Base-by-base conservation (phyloP, 768 basidiomycete species). In the Porpolomopsis calyptriformis region DNA sequence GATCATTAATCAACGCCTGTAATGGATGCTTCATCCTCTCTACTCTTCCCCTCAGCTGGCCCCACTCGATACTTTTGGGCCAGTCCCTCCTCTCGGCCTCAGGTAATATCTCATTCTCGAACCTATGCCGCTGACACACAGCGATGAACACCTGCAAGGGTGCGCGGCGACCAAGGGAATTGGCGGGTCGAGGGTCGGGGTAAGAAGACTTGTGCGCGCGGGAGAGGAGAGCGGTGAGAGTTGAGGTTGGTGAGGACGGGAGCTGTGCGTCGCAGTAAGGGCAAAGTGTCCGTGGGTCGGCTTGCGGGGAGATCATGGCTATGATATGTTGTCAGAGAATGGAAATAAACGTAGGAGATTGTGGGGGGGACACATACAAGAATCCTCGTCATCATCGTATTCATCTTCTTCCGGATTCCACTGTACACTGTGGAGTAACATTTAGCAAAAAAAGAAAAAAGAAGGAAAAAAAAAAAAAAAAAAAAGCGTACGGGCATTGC, bases 261-360 rank as follows among this genome's bases (percentile, higher is more conserved):
- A 89, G 68, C 0, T 66, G 72, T 16, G 75, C 72, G 53, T 91
- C 88, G 51, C 88, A 91, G 59, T 82, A 91, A 0, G 88, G 86
- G 56, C 88, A 91, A 2, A 89, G 63, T 1, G 69, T 79, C 4
- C 66, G 69, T 9, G 85, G 85, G 52, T 90, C 85, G 4, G 69
- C 63, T 16, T 59, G 52, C 2, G 72, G 64, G 27, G 71, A 68
- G 22, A 77, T 59, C 8, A 76, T 72, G 36, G 80, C 79, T 83
- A 26, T 31, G 26, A 26, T 31, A 19, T 25, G 14, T 12, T 18
- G 7, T 18, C 45, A 26, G n/a, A 39, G 19, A 19, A 19, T 23
- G 5, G 26, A 43, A 12, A 45, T 45, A 14, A 3, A n/a, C n/a
- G n/a, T n/a, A n/a, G n/a, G 25, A 24, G 34, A 10, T 12, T 39